phyloP scores from a whole-genome alignment of 1,284 basidiomycete species.

The Ganoderma meredithae region DNA sequence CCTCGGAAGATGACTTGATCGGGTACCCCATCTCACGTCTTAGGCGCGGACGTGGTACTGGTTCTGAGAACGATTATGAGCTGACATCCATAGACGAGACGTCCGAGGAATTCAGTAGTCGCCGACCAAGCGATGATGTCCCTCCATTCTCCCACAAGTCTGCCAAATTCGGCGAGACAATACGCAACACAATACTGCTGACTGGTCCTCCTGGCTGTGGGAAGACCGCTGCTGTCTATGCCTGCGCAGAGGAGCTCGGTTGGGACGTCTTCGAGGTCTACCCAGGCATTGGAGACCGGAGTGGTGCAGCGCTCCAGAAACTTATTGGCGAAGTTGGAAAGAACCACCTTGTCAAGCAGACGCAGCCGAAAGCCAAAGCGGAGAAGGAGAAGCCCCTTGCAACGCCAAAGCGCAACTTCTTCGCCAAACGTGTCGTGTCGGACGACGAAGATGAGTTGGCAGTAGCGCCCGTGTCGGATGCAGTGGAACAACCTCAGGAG shows the following conservation, averaged over 20 bases:
- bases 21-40: conserved; percentile 26
- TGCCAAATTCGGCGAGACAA: conserved; percentile 49
- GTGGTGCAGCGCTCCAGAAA: conserved; percentile 78
- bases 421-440: conserved; percentile 27
- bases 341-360: conserved; percentile 81
- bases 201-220: conserved; percentile 86
- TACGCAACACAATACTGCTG: conserved; percentile 89
- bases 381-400: conserved; percentile 7
- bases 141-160: conserved; percentile 26
- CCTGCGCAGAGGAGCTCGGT: conserved; percentile 91
- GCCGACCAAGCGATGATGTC: conserved; percentile 1
- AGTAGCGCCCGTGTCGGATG: background rate
- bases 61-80: background rate
- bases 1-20: conserved; percentile 42
- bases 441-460: conserved; percentile 25
- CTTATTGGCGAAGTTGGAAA: conserved; percentile 93
- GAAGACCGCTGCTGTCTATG: conserved; percentile 93
- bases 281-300: conserved; percentile 92
- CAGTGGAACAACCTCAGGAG: background rate
- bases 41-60: conserved; percentile 20
- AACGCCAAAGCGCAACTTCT: conserved; percentile 27
- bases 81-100: background rate
- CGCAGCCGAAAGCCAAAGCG: conserved; percentile 34
- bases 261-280: conserved; percentile 98
- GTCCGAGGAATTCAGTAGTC: conserved; percentile 13